Base-by-base conservation (phyloP, 805 yeast species). In the Nakazawaea populi region DNA sequence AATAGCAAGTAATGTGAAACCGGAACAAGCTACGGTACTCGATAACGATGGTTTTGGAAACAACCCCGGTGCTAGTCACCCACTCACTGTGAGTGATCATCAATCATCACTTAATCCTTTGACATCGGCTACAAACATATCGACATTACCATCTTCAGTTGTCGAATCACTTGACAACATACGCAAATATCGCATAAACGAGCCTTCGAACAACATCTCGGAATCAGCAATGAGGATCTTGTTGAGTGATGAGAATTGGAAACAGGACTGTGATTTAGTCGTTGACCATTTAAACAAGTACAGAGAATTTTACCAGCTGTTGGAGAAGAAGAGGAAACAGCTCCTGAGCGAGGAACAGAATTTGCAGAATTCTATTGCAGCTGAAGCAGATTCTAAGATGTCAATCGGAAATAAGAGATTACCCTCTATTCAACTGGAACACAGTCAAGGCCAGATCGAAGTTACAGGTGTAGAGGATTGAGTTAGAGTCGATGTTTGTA, bases 211-310 rank as follows among this genome's bases (percentile, higher is more conserved):
- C 27, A 31, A 30, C 24, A 42, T 42, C 4, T 42, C 44, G 10
- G 44, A 42, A 12, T 11, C 44, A 11, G 12, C 44, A 8, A 7
- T 42, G 46, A 43, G 34, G n/a, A 14, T 46, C 5, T 24, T 27
- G 4, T n/a, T 30, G 31, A 39, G 35, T 7, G 49, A 46, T 31
- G 44, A 39, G 30, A 24, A 38, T 32, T 46, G 49, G 49, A 46
- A 46, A 32, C 11, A 46, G 10, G 44, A 46, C 28, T 39, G 49
- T 46, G 44, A 46, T 34, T 18, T 24, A 9, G 44, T 46, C 8
- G 44, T 24, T n/a, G 44, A 46, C 30, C 31, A 31, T 40, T 46
- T 46, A 11, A 28, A 34, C 44, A 46, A 40, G 31, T 46, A 46
- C 27, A 46, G 39, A 34, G 44, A 39, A 18, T 18, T 46, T 31